Evolutionary conservation across 2,329 filamentous ascomycete species (phyloP).

Genomic region (Chrysoporthe cubensis): DNA sequence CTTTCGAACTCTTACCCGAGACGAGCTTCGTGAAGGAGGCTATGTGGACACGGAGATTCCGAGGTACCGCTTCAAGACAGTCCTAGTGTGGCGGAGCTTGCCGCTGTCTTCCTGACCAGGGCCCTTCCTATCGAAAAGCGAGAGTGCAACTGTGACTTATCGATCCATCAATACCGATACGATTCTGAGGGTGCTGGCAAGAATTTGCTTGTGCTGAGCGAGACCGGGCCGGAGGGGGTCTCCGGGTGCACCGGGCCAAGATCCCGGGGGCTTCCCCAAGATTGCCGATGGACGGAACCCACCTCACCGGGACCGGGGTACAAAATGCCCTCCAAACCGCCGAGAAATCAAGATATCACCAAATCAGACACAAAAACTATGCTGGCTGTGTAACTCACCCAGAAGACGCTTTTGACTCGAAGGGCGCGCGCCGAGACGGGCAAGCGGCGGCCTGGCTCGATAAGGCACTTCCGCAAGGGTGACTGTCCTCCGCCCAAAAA

Average conservation of each 20-base stretch:
- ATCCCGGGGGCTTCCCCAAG: background rate
- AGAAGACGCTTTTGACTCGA: background rate
- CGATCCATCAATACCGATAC: background rate
- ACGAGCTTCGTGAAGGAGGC: background rate
- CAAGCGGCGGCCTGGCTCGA: slow-evolving; percentile 5
- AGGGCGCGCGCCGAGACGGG: background rate
- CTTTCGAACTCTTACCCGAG: background rate
- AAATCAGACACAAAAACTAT: background rate
- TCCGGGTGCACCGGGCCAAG: background rate
- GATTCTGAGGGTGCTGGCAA: background rate
- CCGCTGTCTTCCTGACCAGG: background rate
- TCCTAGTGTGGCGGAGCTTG: background rate
- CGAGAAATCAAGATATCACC: background rate
- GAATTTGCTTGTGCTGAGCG: background rate
- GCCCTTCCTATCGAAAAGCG: background rate
- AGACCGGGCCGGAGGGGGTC: background rate
- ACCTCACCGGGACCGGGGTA: background rate
- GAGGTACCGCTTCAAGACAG: background rate
- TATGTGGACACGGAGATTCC: background rate
- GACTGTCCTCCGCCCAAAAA: slow-evolving; percentile 12
- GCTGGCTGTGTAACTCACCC: background rate
- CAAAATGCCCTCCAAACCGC: background rate
- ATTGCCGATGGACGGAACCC: slow-evolving; percentile 3
- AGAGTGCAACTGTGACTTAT: background rate
- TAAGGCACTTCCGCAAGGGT: slow-evolving; percentile 16